Conservation (phyloP, 2,329 filamentous ascomycete genomes). For the Geosmithia putterillii region DNA sequence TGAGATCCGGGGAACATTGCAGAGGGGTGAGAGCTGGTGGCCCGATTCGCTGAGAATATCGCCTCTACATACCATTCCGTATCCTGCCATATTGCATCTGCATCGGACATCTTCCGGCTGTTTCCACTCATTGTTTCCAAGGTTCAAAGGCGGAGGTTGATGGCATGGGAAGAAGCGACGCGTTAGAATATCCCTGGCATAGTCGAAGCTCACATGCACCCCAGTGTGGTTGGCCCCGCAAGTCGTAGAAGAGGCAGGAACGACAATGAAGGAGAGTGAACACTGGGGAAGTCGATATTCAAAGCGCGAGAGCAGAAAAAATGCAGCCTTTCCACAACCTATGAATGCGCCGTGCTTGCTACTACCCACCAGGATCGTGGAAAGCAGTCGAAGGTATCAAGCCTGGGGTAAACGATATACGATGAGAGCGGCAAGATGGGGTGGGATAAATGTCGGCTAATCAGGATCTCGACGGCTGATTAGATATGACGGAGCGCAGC, state of each 20-base stretch:
- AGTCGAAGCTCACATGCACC: not conserved
- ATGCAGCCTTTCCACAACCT: not conserved
- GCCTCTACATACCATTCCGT: constrained; percentile 63
- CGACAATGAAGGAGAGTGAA: not conserved
- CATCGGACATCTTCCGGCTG: constrained; percentile 15
- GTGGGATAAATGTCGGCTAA: not conserved
- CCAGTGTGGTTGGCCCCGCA: not conserved
- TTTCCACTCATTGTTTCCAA: constrained; percentile 8
- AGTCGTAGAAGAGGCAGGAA: not conserved
- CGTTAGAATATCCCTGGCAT: not conserved
- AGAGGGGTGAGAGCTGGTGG: not conserved
- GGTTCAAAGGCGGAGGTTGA: not conserved
- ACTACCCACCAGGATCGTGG: not conserved
- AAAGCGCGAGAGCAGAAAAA: not conserved
- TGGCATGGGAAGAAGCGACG: not conserved
- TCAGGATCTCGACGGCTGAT: not conserved
- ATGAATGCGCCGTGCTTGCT: not conserved
- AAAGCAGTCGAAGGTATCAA: not conserved
- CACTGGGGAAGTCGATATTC: too few relatives aligned
- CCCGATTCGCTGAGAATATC: too few relatives aligned
- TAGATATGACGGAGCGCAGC: not conserved
- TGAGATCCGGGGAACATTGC: not conserved
- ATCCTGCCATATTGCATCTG: constrained; percentile 60
- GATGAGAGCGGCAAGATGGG: too few relatives aligned
- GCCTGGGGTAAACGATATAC: not conserved